Percentiles rank a stretch among this genome's conserved stretches.
These are phyloP conservation scores for Cyberlindnera xylosilytica DNA, from an alignment of 805 yeast genomes.

Conservation along the genomic window DNA sequence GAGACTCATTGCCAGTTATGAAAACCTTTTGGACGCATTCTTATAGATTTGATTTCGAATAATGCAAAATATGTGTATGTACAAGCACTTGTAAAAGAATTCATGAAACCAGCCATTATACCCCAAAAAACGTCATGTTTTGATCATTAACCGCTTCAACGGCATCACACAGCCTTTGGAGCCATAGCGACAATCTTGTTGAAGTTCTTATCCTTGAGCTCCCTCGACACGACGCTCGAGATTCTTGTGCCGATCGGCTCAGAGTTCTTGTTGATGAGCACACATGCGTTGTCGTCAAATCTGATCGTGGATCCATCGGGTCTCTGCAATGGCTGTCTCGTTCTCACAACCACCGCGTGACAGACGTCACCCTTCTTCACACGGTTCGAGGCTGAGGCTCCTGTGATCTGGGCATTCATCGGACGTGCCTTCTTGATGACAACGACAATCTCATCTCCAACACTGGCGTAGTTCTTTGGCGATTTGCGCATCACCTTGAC, in stretches of 20 bases:
- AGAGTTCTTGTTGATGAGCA: constrained; percentile 83
- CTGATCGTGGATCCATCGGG: constrained; percentile 82
- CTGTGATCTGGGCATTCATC: constrained; percentile 63
- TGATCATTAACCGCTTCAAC: neutral
- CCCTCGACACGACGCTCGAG: constrained; percentile 85
- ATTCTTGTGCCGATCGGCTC: constrained; percentile 97
- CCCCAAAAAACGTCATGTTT: too few species aligned
- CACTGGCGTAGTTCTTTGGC: constrained; percentile 75
- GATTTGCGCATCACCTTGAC: constrained; percentile 90
- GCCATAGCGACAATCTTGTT: constrained; percentile 88
- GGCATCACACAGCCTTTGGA: constrained; percentile 64
- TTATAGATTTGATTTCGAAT: neutral
- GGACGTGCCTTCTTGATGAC: constrained; percentile 92
- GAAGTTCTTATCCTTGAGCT: constrained; percentile 76
- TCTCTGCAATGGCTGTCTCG: constrained; percentile 72
- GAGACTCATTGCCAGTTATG: constrained; percentile 10
- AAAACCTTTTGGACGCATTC: constrained; percentile 18
- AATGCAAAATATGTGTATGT: constrained; percentile 4
- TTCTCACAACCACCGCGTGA: constrained; percentile 93
- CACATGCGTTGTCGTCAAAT: constrained; percentile 97
- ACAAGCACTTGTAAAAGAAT: constrained; percentile 8
- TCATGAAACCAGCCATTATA: constrained; percentile 9
- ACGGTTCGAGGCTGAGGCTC: constrained; percentile 69
- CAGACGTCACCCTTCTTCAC: constrained; percentile 95
- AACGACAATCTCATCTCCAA: constrained; percentile 91